Conservation (phyloP, 176 grass and related monocot genomes). For the Neostapfia colusana region DNA sequence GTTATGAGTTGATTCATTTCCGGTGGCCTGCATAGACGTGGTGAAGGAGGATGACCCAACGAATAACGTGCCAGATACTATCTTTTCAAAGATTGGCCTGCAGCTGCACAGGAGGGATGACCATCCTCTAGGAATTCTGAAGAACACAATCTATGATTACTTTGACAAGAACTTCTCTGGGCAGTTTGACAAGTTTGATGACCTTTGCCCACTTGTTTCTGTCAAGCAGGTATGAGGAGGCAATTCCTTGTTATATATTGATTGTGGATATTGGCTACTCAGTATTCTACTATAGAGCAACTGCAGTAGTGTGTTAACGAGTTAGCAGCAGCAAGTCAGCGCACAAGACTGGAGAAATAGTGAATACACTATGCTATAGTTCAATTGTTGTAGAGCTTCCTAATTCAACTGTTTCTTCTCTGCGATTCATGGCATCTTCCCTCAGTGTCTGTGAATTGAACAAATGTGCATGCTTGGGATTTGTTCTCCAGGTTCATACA, state of each 20-base stretch:
- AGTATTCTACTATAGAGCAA: background rate
- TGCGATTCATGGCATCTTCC: background rate
- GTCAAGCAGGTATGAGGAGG: constrained; percentile 63
- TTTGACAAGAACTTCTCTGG: constrained; percentile 69
- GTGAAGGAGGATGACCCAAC: constrained; percentile 83
- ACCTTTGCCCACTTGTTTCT: constrained; percentile 94
- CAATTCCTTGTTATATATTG: background rate
- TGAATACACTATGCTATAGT: background rate
- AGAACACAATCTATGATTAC: constrained; percentile 81
- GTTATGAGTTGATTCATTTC: background rate
- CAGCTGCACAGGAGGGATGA: constrained; percentile 89
- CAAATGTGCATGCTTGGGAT: background rate
- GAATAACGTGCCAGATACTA: constrained; percentile 83
- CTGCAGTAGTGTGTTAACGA: background rate
- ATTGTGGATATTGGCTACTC: background rate
- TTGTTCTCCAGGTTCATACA: background rate
- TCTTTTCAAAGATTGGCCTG: constrained; percentile 82
- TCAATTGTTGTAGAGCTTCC: background rate
- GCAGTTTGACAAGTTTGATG: constrained; percentile 84
- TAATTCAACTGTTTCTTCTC: background rate
- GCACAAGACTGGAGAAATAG: background rate
- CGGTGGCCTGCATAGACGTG: constrained; percentile 54
- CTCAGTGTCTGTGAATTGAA: background rate
- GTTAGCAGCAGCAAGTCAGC: background rate
- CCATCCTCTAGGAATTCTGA: constrained; percentile 89